Conservation (phyloP, 257 asterid species). For the Solanum tarapatanum region DNA sequence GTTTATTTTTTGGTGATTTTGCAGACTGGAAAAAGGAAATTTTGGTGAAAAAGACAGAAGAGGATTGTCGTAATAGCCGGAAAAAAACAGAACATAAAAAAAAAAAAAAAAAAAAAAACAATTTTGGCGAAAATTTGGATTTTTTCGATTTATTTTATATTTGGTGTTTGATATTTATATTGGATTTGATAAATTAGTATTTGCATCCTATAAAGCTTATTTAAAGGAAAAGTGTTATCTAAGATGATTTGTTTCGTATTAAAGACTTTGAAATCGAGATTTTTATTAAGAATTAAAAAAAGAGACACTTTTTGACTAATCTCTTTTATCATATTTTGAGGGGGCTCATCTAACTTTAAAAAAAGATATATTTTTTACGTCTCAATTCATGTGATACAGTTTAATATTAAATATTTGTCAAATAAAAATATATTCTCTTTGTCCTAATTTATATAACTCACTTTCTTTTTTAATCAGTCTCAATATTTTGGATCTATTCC, state of each 20-base stretch:
- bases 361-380: too few species aligned
- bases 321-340: neutral
- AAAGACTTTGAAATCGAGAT: neutral
- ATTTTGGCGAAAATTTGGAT: neutral
- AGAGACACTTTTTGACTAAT: neutral
- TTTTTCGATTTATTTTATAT: accelerated
- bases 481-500: neutral
- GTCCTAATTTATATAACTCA: too few species aligned
- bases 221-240: neutral
- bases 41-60: neutral
- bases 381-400: too few species aligned
- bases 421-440: too few species aligned
- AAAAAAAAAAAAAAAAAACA: too few species aligned
- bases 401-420: too few species aligned
- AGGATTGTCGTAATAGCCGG: neutral
- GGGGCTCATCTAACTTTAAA: neutral
- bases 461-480: neutral
- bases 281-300: neutral
- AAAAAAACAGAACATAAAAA: neutral
- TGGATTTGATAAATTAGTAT: accelerated
- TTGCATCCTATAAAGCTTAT: neutral
- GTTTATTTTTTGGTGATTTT: neutral
- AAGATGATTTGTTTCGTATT: neutral
- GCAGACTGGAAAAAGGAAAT: neutral
- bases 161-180: too few species aligned